Evolutionary conservation across 2,329 filamentous ascomycete genomes (phyloP).

Genomic region (Sordariomycetes sp.): DNA sequence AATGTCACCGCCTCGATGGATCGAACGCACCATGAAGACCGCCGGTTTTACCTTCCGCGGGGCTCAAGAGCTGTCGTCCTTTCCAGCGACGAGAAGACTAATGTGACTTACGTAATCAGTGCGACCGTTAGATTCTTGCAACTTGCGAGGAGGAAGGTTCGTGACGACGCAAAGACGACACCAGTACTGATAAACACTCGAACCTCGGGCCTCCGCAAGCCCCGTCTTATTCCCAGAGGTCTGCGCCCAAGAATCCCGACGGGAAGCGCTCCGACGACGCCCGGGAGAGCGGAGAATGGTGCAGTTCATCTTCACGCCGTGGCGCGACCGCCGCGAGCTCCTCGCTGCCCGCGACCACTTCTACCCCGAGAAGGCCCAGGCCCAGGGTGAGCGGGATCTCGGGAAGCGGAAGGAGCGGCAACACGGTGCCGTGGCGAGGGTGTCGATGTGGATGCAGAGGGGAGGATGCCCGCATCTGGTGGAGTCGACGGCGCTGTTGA

Average conservation of each 20-base stretch:
- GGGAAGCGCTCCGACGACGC: neutral
- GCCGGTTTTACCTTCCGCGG: too few species aligned
- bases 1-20: too few species aligned
- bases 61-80: too few species aligned
- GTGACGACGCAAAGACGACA: too few species aligned
- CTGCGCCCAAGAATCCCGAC: neutral
- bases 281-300: slow-evolving; percentile 33
- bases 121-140: too few species aligned
- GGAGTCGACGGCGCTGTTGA: slow-evolving; percentile 63
- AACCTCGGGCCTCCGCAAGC: too few species aligned
- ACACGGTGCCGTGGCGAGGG: slow-evolving; percentile 38
- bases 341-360: slow-evolving; percentile 51
- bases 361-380: slow-evolving; percentile 23
- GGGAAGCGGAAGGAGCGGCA: slow-evolving; percentile 15
- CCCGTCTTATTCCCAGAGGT: too few species aligned
- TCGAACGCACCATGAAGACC: too few species aligned
- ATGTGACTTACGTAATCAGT: too few species aligned
- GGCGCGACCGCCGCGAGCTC: slow-evolving; percentile 54
- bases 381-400: slow-evolving; percentile 1
- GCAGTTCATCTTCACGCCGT: slow-evolving; percentile 61
- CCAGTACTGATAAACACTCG: too few species aligned
- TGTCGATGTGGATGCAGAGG: slow-evolving; percentile 58
- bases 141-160: too few species aligned
- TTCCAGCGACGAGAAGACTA: too few species aligned
- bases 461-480: slow-evolving; percentile 66